Percentiles rank a stretch among this genome's conserved stretches.
These are phyloP conservation scores for Biscogniauxia sp. DNA, from an alignment of 2,329 filamentous ascomycete species.

Conservation along the genomic window DNA sequence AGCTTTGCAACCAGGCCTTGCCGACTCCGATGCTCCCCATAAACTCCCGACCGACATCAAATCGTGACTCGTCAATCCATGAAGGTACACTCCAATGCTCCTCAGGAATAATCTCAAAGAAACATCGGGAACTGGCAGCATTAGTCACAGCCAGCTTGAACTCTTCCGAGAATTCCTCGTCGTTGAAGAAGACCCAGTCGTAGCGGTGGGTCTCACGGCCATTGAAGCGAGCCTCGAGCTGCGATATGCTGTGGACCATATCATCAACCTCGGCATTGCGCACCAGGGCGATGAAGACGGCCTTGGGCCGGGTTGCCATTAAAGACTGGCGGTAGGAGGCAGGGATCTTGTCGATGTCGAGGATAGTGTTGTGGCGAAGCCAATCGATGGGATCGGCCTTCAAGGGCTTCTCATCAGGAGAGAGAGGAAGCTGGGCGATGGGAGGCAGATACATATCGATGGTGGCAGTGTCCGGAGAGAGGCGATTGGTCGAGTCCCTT, in stretches of 20 bases:
- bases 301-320: slow-evolving; percentile 31
- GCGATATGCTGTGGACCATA: slow-evolving; percentile 67
- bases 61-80: slow-evolving; percentile 69
- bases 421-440: slow-evolving; percentile 18
- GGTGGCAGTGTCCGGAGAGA: slow-evolving; percentile 6
- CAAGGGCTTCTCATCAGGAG: slow-evolving; percentile 1
- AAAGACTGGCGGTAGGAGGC: slow-evolving; percentile 17
- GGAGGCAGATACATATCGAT: slow-evolving; percentile 27
- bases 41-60: slow-evolving; percentile 60
- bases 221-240: slow-evolving; percentile 78
- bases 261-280: slow-evolving; percentile 68
- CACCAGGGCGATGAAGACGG: slow-evolving; percentile 63
- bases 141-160: slow-evolving; percentile 70
- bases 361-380: slow-evolving; percentile 29
- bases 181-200: slow-evolving; percentile 87
- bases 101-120: slow-evolving; percentile 70
- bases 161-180: slow-evolving; percentile 71
- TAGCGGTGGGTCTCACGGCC: slow-evolving; percentile 69
- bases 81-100: slow-evolving; percentile 74
- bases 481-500: slow-evolving; percentile 16
- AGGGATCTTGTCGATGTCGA: slow-evolving; percentile 17
- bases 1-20: slow-evolving; percentile 63
- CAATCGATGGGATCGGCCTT: slow-evolving; percentile 22
- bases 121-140: slow-evolving; percentile 67
- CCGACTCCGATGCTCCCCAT: slow-evolving; percentile 64